phyloP scores from a whole-genome alignment of 2,329 filamentous ascomycete species.

The Xylariomycetidae sp. region DNA sequence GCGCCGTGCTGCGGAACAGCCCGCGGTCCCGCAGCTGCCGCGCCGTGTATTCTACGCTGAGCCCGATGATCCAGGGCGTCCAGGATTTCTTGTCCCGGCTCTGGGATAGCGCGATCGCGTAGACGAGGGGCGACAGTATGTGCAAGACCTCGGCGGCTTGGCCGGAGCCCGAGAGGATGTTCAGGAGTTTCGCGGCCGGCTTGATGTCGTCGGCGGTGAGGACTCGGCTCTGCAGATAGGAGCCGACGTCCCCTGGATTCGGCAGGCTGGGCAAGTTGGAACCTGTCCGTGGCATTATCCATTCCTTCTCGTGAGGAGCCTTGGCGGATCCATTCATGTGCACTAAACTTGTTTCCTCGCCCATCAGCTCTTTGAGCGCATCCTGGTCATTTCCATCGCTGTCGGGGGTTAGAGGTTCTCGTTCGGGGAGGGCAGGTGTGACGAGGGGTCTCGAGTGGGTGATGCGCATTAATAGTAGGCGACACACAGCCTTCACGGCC shows the following conservation, averaged over 20 bases:
- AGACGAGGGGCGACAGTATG: constrained; percentile 82
- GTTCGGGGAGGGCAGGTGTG: constrained; percentile 78
- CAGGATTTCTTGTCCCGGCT: constrained; percentile 72
- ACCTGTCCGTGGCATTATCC: constrained; percentile 93
- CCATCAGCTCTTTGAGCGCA: constrained; percentile 26
- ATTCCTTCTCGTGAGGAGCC: constrained; percentile 58
- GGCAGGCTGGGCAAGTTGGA: constrained; percentile 80
- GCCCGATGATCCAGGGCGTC: constrained; percentile 85
- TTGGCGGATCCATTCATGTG: constrained; percentile 40
- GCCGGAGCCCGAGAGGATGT: constrained; percentile 66
- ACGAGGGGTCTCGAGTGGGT: constrained; percentile 81
- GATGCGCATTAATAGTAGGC: constrained; percentile 72
- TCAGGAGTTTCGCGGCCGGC: constrained; percentile 80
- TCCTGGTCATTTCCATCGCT: constrained; percentile 40
- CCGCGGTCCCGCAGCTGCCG: constrained; percentile 75
- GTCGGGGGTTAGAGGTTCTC: constrained; percentile 61
- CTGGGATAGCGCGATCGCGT: constrained; percentile 76
- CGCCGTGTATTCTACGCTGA: constrained; percentile 81
- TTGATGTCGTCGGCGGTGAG: constrained; percentile 96
- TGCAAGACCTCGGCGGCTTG: constrained; percentile 87
- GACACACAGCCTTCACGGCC: constrained; percentile 78
- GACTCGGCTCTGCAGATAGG: constrained; percentile 83
- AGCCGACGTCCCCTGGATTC: constrained; percentile 73
- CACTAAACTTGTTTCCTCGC: constrained; percentile 30
- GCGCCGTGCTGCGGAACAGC: constrained; percentile 72